Evolutionary conservation across 225 moss, liverwort and hornwort species (phyloP), one percentile per base, ranked within the genome.

Genomic region (Marchantia polymorpha): DNA sequence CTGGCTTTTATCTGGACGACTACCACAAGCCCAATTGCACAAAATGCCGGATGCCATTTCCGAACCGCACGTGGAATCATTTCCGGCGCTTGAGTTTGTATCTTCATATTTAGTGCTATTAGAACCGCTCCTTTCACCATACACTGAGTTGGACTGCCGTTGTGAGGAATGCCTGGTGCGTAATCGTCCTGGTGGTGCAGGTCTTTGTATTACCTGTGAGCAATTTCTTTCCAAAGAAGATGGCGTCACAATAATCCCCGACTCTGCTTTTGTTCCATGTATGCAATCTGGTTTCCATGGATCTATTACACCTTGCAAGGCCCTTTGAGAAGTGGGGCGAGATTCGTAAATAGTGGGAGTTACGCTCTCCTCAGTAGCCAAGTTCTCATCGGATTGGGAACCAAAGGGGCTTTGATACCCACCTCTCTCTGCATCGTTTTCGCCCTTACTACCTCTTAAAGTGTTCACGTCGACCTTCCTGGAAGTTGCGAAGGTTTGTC

Each of bases 351-450:
- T 25, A 22, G 66, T 31, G 12, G 69, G 52, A 77, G 47, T 27
- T 17, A 30, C 53, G 60, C 67, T 82, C 14, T 78, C 77, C n/a
- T 80, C 74, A 20, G 80, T 77, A 13, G 73, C 77, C 30, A 80
- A 80, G 59, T 60, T 77, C 47, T 82, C 76, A 50, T 80, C 84
- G 12, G 84, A 77, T 27, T 30, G 47, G 30, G 87, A 82, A 11
- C 72, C 53, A 31, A 46, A 51, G 27, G 83, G 77, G 26, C 80
- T 80, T 0, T 59, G 63, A 55, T 69, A 80, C 47, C 14, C 49
- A 10, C 50, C 20, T 52, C 84, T 66, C 10, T 55, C 39, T 31
- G 39, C 81, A 55, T 49, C 54, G 30, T 78, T 82, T 23, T 84
- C 67, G 10, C 67, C 47, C 7, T 74, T 80, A 7, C 64, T 67